Evolutionary conservation across 106 monocot species (phyloP).

Genomic region (Dioscorea dumetorum): DNA sequence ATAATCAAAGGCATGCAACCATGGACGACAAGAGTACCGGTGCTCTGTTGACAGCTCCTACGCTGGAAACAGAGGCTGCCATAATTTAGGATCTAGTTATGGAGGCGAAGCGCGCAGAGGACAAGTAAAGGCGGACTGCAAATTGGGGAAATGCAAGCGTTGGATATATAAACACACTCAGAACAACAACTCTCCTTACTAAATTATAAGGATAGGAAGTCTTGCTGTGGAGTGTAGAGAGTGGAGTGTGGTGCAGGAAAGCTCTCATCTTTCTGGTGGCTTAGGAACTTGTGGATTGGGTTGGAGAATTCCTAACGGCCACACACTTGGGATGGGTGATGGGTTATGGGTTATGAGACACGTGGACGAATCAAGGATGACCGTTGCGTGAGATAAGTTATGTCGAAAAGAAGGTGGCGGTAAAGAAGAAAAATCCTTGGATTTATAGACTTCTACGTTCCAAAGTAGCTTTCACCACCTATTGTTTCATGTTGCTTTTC

Average conservation of each 20-base stretch:
- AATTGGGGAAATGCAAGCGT: neutral
- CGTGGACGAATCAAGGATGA: slow-evolving; percentile 12
- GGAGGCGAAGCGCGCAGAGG: neutral
- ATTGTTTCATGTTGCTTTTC: neutral
- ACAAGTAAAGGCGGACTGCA: neutral
- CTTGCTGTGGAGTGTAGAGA: no score
- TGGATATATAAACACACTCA: neutral
- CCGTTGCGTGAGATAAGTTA: neutral
- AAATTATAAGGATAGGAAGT: no score
- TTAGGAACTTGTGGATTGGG: slow-evolving; percentile 14
- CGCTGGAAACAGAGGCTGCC: slow-evolving; percentile 42
- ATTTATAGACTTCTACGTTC: neutral
- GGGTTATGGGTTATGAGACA: slow-evolving; percentile 10
- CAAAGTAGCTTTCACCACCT: neutral
- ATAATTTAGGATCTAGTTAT: slow-evolving; percentile 1
- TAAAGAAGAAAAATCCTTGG: neutral
- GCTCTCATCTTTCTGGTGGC: neutral
- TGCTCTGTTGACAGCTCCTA: slow-evolving; percentile 44
- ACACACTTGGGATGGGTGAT: slow-evolving; percentile 33
- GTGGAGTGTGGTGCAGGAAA: neutral
- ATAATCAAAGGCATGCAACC: neutral
- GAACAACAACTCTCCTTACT: no score
- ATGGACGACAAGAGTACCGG: slow-evolving; percentile 26
- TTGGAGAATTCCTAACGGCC: slow-evolving; percentile 4
- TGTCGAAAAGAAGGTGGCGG: neutral